Evolutionary conservation across 768 basidiomycete species (phyloP).

Genomic region (Xerocomus spinulosus): DNA sequence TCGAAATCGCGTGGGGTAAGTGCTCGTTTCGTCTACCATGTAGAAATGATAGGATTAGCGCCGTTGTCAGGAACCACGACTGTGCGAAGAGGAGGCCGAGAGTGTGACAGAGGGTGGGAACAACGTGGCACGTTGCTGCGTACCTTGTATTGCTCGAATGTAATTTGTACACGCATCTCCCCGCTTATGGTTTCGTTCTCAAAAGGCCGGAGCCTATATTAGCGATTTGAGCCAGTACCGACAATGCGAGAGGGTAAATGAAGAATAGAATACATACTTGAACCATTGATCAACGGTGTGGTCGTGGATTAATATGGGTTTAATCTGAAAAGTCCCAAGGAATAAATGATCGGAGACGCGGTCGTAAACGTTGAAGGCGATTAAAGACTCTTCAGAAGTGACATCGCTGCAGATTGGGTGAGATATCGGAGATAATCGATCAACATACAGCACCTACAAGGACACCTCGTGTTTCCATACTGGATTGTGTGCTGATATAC

Average conservation of each 20-base stretch:
- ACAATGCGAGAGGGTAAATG: constrained; percentile 9
- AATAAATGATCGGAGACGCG: constrained; percentile 80
- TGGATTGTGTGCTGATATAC: constrained; percentile 77
- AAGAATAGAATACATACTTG: constrained; percentile 56
- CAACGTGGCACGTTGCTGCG: constrained; percentile 14
- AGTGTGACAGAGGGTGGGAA: constrained; percentile 25
- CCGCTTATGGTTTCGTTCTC: constrained; percentile 84
- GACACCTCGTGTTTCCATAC: constrained; percentile 99
- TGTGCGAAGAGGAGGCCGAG: constrained; percentile 22
- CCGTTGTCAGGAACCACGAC: constrained; percentile 17
- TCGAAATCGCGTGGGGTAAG: constrained; percentile 96
- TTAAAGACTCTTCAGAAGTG: constrained; percentile 76
- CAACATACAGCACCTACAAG: constrained; percentile 61
- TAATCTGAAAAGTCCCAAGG: constrained; percentile 87
- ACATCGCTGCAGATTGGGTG: constrained; percentile 67
- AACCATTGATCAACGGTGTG: constrained; percentile 97
- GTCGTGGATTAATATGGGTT: constrained; percentile 86
- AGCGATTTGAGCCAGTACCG: constrained; percentile 13
- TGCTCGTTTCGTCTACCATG: constrained; percentile 68
- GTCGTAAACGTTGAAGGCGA: constrained; percentile 92
- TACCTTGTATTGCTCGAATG: constrained; percentile 89
- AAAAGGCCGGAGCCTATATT: constrained; percentile 60
- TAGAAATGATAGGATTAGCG: constrained; percentile 16
- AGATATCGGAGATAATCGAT: constrained; percentile 15
- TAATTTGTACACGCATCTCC: constrained; percentile 91